These are phyloP conservation scores for Mucor plumbeus DNA, from an alignment of 371 early-diverging fungal species.

Conservation along the genomic window DNA sequence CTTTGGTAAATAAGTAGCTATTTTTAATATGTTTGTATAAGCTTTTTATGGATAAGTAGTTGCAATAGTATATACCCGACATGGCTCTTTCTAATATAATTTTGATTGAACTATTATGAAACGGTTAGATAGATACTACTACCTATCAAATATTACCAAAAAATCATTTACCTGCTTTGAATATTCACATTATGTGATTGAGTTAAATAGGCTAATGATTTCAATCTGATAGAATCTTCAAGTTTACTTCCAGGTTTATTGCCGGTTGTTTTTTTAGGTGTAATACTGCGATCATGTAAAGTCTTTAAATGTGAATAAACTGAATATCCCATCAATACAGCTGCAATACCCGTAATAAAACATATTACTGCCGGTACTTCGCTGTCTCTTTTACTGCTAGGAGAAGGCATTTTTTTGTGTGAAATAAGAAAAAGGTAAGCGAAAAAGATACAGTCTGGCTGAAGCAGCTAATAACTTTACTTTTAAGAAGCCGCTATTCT, in stretches of 20 bases:
- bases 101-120: constrained; percentile 55
- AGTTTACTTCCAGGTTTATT: constrained; percentile 36
- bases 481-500: no score
- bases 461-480: no score
- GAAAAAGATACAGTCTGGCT: constrained; percentile 4
- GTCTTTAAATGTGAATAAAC: constrained; percentile 62
- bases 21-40: no score
- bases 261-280: constrained; percentile 24
- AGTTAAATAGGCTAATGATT: constrained; percentile 64
- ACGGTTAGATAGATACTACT: no score
- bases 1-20: constrained; percentile 49
- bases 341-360: constrained; percentile 56
- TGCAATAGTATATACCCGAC: constrained; percentile 37
- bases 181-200: constrained; percentile 68
- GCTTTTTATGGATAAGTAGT: no score
- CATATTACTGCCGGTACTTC: constrained; percentile 29
- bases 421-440: not conserved
- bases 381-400: constrained; percentile 6
- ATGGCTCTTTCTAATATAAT: constrained; percentile 73
- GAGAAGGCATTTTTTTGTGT: not conserved
- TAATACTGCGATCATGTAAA: constrained; percentile 34
- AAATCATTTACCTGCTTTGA: constrained; percentile 63
- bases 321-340: constrained; percentile 64
- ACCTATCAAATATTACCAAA: not conserved
- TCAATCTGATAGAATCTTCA: constrained; percentile 60